Evolutionary conservation across 768 basidiomycete genomes (phyloP).

Genomic region (Holtermanniella nyarrowii): DNA sequence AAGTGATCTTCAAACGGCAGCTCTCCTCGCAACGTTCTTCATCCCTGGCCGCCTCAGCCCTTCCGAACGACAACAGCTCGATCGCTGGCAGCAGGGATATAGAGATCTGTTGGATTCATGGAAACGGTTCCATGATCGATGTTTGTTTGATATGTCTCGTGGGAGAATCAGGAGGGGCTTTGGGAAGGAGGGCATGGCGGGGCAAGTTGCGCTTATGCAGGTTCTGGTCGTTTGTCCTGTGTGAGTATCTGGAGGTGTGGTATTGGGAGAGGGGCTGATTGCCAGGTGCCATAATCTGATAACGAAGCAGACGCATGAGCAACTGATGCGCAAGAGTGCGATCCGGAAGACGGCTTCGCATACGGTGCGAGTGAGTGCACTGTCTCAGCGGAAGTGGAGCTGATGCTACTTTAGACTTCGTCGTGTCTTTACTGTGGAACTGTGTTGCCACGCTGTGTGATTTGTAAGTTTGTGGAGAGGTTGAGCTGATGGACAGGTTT

Average conservation of each 20-base stretch:
- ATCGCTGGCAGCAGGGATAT: conserved; percentile 35
- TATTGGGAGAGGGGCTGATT: neutral
- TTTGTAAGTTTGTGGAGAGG: conserved; percentile 14
- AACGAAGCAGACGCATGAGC: conserved; percentile 12
- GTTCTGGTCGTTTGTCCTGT: conserved; percentile 25
- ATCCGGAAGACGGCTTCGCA: conserved; percentile 20
- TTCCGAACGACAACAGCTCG: conserved; percentile 10
- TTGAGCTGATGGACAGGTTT: conserved; percentile 7
- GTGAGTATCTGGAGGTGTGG: conserved; percentile 11
- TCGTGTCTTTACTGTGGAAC: conserved; percentile 23
- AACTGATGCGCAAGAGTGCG: conserved; percentile 23
- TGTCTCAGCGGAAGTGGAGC: neutral
- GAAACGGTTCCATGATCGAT: conserved; percentile 26
- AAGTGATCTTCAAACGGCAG: conserved; percentile 33
- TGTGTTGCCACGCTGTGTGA: conserved; percentile 28
- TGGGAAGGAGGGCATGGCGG: conserved; percentile 12
- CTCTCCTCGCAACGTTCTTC: conserved; percentile 27
- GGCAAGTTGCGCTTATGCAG: conserved; percentile 8
- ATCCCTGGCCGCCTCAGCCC: conserved; percentile 5
- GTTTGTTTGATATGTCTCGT: conserved; percentile 27
- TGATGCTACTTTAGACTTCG: conserved; percentile 12
- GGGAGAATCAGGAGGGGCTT: conserved; percentile 12
- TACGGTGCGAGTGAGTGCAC: conserved; percentile 21
- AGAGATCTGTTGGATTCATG: conserved; percentile 34
- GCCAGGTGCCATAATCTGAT: conserved; percentile 2